Evolutionary conservation across 371 early-diverging fungal genomes (phyloP).

Genomic region (Amoeboaphelidium occidentale): DNA sequence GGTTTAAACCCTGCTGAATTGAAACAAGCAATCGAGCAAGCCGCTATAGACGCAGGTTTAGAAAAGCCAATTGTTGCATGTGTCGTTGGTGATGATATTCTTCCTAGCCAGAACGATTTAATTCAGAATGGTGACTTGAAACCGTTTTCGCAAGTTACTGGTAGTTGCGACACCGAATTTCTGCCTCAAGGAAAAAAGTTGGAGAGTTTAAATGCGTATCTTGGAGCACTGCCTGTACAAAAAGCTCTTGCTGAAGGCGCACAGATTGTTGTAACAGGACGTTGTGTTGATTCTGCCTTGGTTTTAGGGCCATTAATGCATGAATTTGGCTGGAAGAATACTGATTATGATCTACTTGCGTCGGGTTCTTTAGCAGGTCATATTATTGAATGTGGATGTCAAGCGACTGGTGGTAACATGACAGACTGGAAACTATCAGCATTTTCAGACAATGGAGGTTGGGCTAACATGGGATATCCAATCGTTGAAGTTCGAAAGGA

Average conservation of each 20-base stretch:
- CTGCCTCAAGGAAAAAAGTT: conserved; percentile 22
- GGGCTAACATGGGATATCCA: conserved; percentile 45
- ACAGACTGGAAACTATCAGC: conserved; percentile 42
- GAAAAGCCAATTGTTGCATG: conserved; percentile 26
- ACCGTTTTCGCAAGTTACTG: conserved; percentile 24
- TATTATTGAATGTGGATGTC: conserved; percentile 49
- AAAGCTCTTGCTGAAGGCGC: conserved; percentile 32
- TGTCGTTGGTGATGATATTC: conserved; percentile 35
- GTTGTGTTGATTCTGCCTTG: conserved; percentile 40
- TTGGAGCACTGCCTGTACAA: conserved; percentile 29
- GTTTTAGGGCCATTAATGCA: conserved; percentile 29
- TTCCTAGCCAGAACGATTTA: conserved; percentile 11
- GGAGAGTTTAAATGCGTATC: conserved; percentile 25
- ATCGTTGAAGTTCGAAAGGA: conserved; percentile 29
- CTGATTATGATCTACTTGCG: conserved; percentile 33
- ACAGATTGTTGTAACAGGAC: conserved; percentile 41
- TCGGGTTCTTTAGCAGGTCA: conserved; percentile 43
- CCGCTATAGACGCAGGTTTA: conserved; percentile 21
- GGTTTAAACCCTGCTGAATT: conserved; percentile 38
- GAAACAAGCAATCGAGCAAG: conserved; percentile 34
- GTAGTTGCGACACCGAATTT: conserved; percentile 20
- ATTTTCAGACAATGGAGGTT: conserved; percentile 28
- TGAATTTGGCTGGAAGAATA: conserved; percentile 25
- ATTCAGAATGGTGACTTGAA: conserved; percentile 11
- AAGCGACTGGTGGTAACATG: conserved; percentile 47